These are phyloP conservation scores for Rhodamnia argentea DNA, from an alignment of 345 rosid species.

Conservation along the genomic window DNA sequence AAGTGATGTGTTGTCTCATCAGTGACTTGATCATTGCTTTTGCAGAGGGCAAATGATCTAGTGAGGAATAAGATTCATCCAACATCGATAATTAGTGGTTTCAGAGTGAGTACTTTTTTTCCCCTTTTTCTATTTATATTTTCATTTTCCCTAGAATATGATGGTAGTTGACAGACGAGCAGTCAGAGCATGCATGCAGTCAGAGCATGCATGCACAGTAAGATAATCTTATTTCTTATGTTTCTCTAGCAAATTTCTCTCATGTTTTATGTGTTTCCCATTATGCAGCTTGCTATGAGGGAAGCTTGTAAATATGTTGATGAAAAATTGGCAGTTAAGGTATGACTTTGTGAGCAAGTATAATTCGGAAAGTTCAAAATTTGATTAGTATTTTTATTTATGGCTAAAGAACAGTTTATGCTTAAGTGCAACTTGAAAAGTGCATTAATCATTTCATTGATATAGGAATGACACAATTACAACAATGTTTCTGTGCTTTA, in stretches of 20 bases:
- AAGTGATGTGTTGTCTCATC: not conserved
- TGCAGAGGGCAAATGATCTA: constrained; percentile 88
- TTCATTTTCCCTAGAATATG: not conserved
- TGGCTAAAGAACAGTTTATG: not conserved
- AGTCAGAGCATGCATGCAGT: not conserved
- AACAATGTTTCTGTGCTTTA: not conserved
- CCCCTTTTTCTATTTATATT: not conserved
- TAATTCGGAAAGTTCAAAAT: not conserved
- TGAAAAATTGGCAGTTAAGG: constrained; percentile 82
- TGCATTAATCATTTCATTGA: not conserved
- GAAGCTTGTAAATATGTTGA: constrained; percentile 93
- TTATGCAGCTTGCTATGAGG: constrained; percentile 88
- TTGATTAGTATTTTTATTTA: not conserved
- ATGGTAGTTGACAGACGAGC: not conserved
- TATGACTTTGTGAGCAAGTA: not conserved
- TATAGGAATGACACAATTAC: not conserved
- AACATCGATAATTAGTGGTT: constrained; percentile 93
- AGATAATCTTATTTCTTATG: not conserved
- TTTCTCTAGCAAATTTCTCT: not conserved
- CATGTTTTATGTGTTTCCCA: not conserved
- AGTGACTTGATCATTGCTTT: constrained; percentile 1
- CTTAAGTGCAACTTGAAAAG: not conserved
- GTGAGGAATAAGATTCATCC: constrained; percentile 98
- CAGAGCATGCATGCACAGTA: not conserved
- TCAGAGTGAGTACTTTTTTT: constrained; percentile 42